Evolutionary conservation across 1,284 basidiomycete genomes (phyloP), one percentile per base, ranked within the genome.

Genomic region (Lignosus rhinocerotis): DNA sequence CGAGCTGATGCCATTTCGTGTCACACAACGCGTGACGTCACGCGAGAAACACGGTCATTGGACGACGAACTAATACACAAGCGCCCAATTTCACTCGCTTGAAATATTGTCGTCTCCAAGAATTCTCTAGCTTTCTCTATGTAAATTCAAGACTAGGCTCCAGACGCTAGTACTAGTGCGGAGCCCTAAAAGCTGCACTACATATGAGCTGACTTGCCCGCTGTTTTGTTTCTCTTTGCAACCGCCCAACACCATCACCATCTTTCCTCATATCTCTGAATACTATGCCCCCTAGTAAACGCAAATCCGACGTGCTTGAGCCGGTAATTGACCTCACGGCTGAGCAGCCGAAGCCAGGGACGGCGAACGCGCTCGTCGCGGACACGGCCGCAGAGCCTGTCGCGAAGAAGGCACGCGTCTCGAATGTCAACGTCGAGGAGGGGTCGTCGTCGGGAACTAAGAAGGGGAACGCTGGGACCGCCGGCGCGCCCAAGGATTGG

Each of bases 381-480:
- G 42, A 25, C 30, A 32, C 38, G 19, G 56, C 17, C 14, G 55
- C 46, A 12, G 55, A 44, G 30, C 58, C 59, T 39, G 48, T 47
- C 12, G 43, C 60, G 67, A 88, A 87, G 70, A 88, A 84, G 9
- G 81, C 86, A 55, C 86, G 81, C 6, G 80, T 83, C 51, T 80
- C 81, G 9, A 84, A 65, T 30, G 63, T 53, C 10, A 84, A 65
- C 30, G 63, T 53, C 10, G 53, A 53, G 4, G 67, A 69, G 16
- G 67, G 58, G 34, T 66, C 60, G 1, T 60, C 60, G 9, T 65
- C 63, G 34, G 64, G 60, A 48, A 55, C 55, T 31, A 67, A 66
- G 63, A 67, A 67, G 51, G 69, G 59, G 2, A 72, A 72, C 41
- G 60, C 64, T 16, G 61, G 56, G 21, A 61, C 34, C 31, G 48